phyloP scores from a whole-genome alignment of 495 filamentous ascomycete genomes.

The Hapsidospora chrysogenum region DNA sequence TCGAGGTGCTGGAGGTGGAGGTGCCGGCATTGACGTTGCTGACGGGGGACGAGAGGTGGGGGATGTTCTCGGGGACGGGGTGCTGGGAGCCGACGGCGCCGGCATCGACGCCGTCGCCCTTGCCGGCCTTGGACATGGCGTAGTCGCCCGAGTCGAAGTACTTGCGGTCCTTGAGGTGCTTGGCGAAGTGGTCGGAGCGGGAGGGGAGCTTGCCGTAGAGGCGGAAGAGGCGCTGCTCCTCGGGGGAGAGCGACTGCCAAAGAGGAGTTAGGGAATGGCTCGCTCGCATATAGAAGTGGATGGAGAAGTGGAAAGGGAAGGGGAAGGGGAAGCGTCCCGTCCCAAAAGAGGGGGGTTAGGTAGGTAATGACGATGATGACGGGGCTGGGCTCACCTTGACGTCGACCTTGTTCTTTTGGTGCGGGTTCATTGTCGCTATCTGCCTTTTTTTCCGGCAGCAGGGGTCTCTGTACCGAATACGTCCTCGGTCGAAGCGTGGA shows the following conservation, averaged over 20 bases:
- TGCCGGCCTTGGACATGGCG: constrained; percentile 94
- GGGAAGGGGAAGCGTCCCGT: too few relatives aligned
- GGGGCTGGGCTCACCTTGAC: constrained; percentile 52
- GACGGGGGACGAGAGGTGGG: constrained; percentile 62
- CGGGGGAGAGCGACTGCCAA: constrained; percentile 61
- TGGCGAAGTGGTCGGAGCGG: constrained; percentile 91
- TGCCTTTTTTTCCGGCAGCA: too few relatives aligned
- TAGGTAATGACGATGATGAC: constrained; percentile 4
- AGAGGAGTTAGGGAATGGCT: constrained; percentile 4
- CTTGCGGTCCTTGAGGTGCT: constrained; percentile 96
- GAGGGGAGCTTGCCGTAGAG: constrained; percentile 94
- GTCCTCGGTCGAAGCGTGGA: too few relatives aligned
- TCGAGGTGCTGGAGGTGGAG: constrained; percentile 16
- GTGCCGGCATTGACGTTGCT: constrained; percentile 26
- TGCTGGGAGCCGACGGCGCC: constrained; percentile 88
- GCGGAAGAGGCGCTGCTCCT: constrained; percentile 89
- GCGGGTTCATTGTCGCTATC: constrained; percentile 73
- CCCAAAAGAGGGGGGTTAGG: constrained; percentile 1
- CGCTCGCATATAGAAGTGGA: constrained; percentile 1
- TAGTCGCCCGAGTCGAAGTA: constrained; percentile 99
- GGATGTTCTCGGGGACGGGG: constrained; percentile 91
- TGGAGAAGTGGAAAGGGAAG: neutral
- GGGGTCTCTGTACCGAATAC: too few relatives aligned
- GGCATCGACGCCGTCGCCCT: constrained; percentile 84
- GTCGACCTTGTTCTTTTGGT: constrained; percentile 94